Evolutionary conservation across 164 flowering plant genomes (phyloP).

Genomic region (grape (Vitis vinifera)): DNA sequence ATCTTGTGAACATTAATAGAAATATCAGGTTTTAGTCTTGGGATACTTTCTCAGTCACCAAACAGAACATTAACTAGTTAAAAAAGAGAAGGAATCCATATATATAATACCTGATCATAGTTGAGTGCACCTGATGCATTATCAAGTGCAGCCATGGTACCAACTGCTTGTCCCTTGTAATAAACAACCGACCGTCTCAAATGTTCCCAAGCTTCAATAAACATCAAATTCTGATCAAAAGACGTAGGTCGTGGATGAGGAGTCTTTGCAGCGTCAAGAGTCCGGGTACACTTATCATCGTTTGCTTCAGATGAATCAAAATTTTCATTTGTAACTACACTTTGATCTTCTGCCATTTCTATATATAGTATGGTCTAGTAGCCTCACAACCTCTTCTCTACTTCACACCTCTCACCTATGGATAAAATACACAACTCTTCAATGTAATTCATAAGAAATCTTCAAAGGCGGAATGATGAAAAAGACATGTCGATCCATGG

Average conservation of each 20-base stretch:
- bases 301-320: too few relatives aligned
- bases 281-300: too few relatives aligned
- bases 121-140: slow-evolving; percentile 32
- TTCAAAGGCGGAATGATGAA: too few relatives aligned
- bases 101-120: slow-evolving; percentile 26
- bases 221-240: slow-evolving; percentile 36
- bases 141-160: slow-evolving; percentile 32
- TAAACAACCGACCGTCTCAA: slow-evolving; percentile 29
- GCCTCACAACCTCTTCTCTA: too few relatives aligned
- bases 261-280: too few relatives aligned
- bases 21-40: background rate
- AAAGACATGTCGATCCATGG: too few relatives aligned
- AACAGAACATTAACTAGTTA: background rate
- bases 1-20: background rate
- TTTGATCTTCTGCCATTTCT: too few relatives aligned
- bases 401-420: too few relatives aligned
- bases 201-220: slow-evolving; percentile 38
- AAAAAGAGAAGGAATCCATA: background rate
- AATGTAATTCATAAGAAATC: too few relatives aligned
- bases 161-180: slow-evolving; percentile 29
- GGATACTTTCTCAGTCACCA: background rate
- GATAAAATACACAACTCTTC: too few relatives aligned
- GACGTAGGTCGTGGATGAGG: background rate
- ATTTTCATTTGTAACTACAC: too few relatives aligned
- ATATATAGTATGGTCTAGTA: too few relatives aligned